Conservation (phyloP, 371 early-diverging fungal genomes). For the Cladochytrium tenue region DNA sequence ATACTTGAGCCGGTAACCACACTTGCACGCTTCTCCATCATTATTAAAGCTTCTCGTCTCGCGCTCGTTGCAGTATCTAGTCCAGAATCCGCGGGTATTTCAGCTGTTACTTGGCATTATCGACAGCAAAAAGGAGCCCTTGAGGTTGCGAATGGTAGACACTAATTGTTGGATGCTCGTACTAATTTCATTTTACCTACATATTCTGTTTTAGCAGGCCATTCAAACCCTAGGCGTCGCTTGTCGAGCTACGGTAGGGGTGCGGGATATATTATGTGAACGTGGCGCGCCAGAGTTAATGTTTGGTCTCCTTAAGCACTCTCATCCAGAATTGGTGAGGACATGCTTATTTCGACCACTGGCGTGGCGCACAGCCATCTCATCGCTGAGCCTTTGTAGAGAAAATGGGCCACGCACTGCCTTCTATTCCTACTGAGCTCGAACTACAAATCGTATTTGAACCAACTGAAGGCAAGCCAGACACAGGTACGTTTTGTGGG, state of each 20-base stretch:
- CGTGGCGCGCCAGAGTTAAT: constrained; percentile 8
- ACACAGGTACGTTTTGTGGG: too few species aligned
- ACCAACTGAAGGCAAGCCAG: too few species aligned
- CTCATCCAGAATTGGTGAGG: constrained; percentile 18
- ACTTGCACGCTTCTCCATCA: not conserved
- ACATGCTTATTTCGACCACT: not conserved
- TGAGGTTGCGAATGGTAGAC: constrained; percentile 14
- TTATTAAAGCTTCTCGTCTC: not conserved
- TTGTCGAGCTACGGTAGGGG: constrained; percentile 6
- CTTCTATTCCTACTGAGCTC: constrained; percentile 7
- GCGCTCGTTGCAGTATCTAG: constrained; percentile 11
- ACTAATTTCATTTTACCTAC: not conserved
- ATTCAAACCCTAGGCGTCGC: constrained; percentile 25
- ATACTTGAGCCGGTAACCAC: constrained; percentile 16
- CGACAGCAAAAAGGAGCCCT: constrained; percentile 3
- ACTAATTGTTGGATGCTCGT: not conserved
- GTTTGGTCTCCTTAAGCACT: constrained; percentile 13
- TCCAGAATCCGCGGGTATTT: constrained; percentile 11
- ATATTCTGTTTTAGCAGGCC: constrained; percentile 11
- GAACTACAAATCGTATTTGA: not conserved
- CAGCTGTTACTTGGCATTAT: constrained; percentile 12
- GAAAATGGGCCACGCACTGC: constrained; percentile 30
- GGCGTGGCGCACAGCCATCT: not conserved
- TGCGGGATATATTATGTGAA: not conserved
- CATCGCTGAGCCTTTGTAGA: not conserved